Percentiles rank a stretch among this genome's conserved stretches.
phyloP scores from a whole-genome alignment of 1,139 yeast genomes.

The Yamadazyma buinensis region DNA sequence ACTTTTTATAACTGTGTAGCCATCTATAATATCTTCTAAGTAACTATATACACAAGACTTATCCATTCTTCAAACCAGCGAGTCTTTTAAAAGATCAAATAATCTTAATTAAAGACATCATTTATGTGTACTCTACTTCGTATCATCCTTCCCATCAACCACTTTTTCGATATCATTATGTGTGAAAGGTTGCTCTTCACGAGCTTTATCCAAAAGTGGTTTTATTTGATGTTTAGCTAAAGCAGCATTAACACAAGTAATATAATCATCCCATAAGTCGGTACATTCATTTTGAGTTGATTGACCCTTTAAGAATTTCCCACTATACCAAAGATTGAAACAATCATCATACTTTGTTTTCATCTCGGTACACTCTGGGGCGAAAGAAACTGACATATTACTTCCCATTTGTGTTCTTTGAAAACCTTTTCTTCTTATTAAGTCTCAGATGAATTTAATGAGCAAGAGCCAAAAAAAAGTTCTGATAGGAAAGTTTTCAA shows the following conservation, averaged over 20 bases:
- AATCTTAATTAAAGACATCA: too few species aligned
- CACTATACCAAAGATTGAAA: constrained; percentile 95
- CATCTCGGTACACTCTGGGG: constrained; percentile 91
- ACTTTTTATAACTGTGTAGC: too few species aligned
- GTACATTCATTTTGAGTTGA: constrained; percentile 83
- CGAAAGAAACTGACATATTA: constrained; percentile 88
- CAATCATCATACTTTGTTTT: constrained; percentile 88
- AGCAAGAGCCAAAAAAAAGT: too few species aligned
- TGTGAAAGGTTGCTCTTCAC: constrained; percentile 82
- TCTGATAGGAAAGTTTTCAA: too few species aligned
- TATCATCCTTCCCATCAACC: constrained; percentile 4
- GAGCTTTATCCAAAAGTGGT: constrained; percentile 87
- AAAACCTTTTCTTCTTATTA: too few species aligned
- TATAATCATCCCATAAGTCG: constrained; percentile 82
- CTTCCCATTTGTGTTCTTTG: constrained; percentile 81
- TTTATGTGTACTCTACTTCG: too few species aligned
- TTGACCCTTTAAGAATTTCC: constrained; percentile 71
- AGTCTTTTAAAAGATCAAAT: too few species aligned
- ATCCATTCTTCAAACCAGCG: too few species aligned
- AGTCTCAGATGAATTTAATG: too few species aligned
- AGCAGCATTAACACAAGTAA: constrained; percentile 78
- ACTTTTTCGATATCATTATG: constrained; percentile 28
- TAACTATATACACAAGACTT: too few species aligned
- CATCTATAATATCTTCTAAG: too few species aligned
- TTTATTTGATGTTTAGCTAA: constrained; percentile 67